Evolutionary conservation across 345 rosid genomes (phyloP).

Genomic region (Combretum micranthum): DNA sequence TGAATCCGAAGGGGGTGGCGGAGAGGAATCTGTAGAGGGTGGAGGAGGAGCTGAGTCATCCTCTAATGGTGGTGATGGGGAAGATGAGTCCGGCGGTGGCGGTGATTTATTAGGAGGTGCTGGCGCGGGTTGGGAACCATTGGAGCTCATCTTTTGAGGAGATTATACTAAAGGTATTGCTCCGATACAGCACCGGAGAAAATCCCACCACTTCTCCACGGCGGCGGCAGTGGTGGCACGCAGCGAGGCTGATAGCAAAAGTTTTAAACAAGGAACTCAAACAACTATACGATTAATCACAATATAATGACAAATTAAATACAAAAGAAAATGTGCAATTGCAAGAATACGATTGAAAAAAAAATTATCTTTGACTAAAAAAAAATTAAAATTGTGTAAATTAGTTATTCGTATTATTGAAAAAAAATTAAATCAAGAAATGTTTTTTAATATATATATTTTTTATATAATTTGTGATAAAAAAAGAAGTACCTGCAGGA

Average conservation of each 20-base stretch:
- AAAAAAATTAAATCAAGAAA: no score
- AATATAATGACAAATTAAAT: no score
- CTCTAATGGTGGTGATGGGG: slow-evolving; percentile 4
- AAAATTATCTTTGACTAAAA: no score
- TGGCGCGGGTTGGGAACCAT: slow-evolving; percentile 5
- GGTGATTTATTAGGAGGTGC: slow-evolving; percentile 13
- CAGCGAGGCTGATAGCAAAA: no score
- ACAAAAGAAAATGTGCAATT: no score
- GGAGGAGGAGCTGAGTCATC: slow-evolving; percentile 18
- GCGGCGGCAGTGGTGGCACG: background rate
- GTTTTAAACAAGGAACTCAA: no score
- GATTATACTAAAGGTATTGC: slow-evolving; percentile 16
- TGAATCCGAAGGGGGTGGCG: slow-evolving; percentile 9
- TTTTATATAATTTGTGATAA: background rate
- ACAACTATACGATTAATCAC: no score
- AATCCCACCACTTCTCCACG: slow-evolving; percentile 1
- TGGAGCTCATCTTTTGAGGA: slow-evolving; percentile 7
- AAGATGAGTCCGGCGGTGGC: slow-evolving; percentile 12
- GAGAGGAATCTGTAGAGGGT: slow-evolving; percentile 4
- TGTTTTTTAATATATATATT: background rate
- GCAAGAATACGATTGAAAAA: no score
- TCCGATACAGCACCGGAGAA: slow-evolving; percentile 8
- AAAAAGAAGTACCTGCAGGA: slow-evolving; percentile 18
- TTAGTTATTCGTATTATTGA: no score
- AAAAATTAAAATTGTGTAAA: no score